These are phyloP conservation scores for Mychonastes homosphaera DNA, from an alignment of 139 green algal genomes.

Conservation along the genomic window DNA sequence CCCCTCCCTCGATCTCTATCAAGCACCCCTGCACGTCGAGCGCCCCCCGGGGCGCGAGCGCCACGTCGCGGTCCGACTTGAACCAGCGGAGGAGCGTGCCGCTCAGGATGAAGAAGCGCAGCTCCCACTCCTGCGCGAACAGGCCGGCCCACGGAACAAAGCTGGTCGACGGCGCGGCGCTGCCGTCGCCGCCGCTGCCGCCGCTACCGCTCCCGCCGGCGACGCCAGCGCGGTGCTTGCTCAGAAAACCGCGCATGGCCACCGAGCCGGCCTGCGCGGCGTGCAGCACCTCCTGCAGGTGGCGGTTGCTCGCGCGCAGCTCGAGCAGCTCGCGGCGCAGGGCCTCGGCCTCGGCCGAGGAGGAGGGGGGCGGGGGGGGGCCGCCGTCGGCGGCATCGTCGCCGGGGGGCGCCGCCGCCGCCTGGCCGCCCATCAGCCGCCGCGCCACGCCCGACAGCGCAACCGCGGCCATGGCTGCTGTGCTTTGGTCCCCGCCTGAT, in stretches of 20 bases:
- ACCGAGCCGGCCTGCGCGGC: constrained; percentile 3
- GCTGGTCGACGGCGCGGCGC: constrained; percentile 14
- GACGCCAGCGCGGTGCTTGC: constrained; percentile 45
- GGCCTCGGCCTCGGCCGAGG: neutral
- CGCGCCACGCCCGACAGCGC: neutral
- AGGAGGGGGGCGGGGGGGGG: neutral
- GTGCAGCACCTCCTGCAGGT: constrained; percentile 13
- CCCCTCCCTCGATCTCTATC: constrained; percentile 32
- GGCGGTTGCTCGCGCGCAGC: neutral
- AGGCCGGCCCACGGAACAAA: constrained; percentile 9
- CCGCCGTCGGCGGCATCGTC: neutral
- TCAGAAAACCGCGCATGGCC: constrained; percentile 34
- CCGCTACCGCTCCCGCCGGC: too few species aligned
- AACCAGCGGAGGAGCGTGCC: constrained; percentile 36
- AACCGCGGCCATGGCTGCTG: neutral
- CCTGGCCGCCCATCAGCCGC: neutral
- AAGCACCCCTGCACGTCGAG: constrained; percentile 31
- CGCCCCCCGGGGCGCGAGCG: constrained; percentile 27
- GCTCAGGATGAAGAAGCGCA: constrained; percentile 34
- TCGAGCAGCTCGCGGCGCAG: constrained; percentile 3
- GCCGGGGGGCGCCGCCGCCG: neutral
- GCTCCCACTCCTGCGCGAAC: constrained; percentile 7
- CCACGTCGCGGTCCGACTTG: constrained; percentile 32
- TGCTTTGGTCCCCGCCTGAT: neutral
- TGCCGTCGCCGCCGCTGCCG: too few species aligned